A percentile compares a stretch with the other conserved stretches of the same genome.
Conservation (phyloP, 352 stramenopile genomes). For the Phytophthora uliginosa region DNA sequence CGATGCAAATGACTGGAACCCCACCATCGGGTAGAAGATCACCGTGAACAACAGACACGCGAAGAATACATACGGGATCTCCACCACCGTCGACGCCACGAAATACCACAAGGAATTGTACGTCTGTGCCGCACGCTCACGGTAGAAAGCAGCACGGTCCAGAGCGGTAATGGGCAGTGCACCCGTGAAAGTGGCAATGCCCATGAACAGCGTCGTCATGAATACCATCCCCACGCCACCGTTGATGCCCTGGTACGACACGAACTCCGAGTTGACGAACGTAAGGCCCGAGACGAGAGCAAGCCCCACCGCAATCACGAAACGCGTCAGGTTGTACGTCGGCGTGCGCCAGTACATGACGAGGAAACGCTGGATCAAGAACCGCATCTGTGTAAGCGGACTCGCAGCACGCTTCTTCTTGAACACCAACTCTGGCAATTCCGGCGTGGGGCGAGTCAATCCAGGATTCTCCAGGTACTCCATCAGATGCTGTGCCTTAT, state of each 20-base stretch:
- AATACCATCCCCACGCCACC: constrained; percentile 78
- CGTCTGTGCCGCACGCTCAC: constrained; percentile 85
- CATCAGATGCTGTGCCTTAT: constrained; percentile 21
- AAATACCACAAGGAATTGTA: constrained; percentile 79
- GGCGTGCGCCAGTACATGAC: constrained; percentile 60
- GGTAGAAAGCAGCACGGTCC: constrained; percentile 90
- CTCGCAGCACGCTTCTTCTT: constrained; percentile 34
- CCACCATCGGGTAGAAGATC: constrained; percentile 61
- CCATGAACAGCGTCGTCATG: constrained; percentile 75
- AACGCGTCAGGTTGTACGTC: constrained; percentile 76
- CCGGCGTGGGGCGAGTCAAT: constrained; percentile 18
- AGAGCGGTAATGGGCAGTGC: constrained; percentile 74
- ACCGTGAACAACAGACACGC: constrained; percentile 50
- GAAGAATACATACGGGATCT: constrained; percentile 70
- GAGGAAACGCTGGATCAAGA: constrained; percentile 34
- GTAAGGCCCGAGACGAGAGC: constrained; percentile 72
- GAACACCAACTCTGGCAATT: constrained; percentile 36
- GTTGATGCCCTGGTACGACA: constrained; percentile 39
- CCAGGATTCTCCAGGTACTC: constrained; percentile 28
- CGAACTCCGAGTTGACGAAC: constrained; percentile 44
- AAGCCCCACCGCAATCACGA: constrained; percentile 63
- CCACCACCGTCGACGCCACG: constrained; percentile 74
- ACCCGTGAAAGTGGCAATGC: constrained; percentile 71
- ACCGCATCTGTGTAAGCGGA: constrained; percentile 24
- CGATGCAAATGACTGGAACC: constrained; percentile 47